These are phyloP conservation scores for Carex parvula DNA, from an alignment of 176 grass and related monocot genomes.

Conservation along the genomic window DNA sequence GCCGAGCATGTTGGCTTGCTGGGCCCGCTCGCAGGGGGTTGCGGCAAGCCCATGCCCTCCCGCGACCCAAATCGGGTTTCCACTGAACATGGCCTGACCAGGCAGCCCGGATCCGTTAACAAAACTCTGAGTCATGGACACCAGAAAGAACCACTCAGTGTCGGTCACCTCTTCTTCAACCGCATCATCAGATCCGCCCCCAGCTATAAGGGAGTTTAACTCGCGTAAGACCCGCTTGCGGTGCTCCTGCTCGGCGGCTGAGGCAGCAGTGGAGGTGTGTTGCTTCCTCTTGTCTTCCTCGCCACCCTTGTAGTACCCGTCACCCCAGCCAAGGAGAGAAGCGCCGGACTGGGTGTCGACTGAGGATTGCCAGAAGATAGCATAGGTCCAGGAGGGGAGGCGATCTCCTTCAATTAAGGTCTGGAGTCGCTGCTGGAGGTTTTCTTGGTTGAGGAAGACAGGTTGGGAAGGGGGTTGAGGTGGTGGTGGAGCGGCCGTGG, in stretches of 20 bases:
- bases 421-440: conserved; percentile 79
- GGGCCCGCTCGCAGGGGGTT: conserved; percentile 63
- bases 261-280: conserved; percentile 10
- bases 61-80: conserved; percentile 50
- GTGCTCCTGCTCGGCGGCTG: conserved; percentile 72
- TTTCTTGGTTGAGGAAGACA: conserved; percentile 62
- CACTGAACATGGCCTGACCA: conserved; percentile 48
- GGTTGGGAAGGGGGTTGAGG: background rate
- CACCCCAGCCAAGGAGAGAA: conserved; percentile 77
- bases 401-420: conserved; percentile 67
- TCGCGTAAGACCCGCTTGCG: conserved; percentile 77
- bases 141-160: conserved; percentile 98
- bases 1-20: conserved; percentile 62
- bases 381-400: conserved; percentile 58
- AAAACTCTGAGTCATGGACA: conserved; percentile 95
- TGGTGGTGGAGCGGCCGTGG: background rate
- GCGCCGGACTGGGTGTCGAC: conserved; percentile 43
- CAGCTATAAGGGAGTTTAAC: conserved; percentile 82
- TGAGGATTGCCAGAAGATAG: conserved; percentile 89
- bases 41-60: conserved; percentile 25
- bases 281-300: conserved; percentile 82
- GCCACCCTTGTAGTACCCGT: conserved; percentile 87
- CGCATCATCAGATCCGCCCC: conserved; percentile 41
- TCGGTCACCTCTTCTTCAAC: conserved; percentile 94
- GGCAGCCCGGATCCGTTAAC: conserved; percentile 48